A percentile compares a stretch with the other conserved stretches of the same genome.
Conservation (phyloP, 2,329 filamentous ascomycete species). For the Leptographium radiaticola region DNA sequence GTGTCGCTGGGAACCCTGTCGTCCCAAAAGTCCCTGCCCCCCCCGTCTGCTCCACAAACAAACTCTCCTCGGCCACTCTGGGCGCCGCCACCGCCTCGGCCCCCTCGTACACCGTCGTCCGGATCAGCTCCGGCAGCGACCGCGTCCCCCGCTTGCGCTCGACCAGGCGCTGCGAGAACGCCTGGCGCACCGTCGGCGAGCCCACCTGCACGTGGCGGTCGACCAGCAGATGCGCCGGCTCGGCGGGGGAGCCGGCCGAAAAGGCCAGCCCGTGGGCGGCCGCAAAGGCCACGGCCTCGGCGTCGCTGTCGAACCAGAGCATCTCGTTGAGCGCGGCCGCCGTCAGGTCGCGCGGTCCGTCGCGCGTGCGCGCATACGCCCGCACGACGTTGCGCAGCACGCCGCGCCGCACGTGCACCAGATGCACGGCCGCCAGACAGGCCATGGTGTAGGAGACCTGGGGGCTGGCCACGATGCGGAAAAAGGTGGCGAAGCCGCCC, state of each 20-base stretch:
- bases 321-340: slow-evolving; percentile 40
- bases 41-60: slow-evolving; percentile 8
- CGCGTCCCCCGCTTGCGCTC: slow-evolving; percentile 44
- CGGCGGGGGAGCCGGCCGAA: slow-evolving; percentile 17
- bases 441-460: slow-evolving; percentile 56
- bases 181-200: slow-evolving; percentile 38
- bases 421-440: slow-evolving; percentile 56
- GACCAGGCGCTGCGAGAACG: slow-evolving; percentile 42
- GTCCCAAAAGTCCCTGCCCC: too few species aligned
- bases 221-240: slow-evolving; percentile 27
- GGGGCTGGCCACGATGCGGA: slow-evolving; percentile 43
- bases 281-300: slow-evolving; percentile 53
- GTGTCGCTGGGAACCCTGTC: too few species aligned
- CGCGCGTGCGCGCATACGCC: slow-evolving; percentile 42
- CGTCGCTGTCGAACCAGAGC: slow-evolving; percentile 53
- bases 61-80: not conserved
- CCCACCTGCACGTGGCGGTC: slow-evolving; percentile 29
- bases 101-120: slow-evolving; percentile 38
- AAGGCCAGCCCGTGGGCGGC: slow-evolving; percentile 44
- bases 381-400: slow-evolving; percentile 42
- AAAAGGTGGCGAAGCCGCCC: slow-evolving; percentile 39
- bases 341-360: slow-evolving; percentile 47
- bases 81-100: too few species aligned
- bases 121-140: slow-evolving; percentile 41
- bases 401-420: slow-evolving; percentile 44